phyloP scores from a whole-genome alignment of 495 filamentous ascomycete species.

The Jackrogersella minutella region DNA sequence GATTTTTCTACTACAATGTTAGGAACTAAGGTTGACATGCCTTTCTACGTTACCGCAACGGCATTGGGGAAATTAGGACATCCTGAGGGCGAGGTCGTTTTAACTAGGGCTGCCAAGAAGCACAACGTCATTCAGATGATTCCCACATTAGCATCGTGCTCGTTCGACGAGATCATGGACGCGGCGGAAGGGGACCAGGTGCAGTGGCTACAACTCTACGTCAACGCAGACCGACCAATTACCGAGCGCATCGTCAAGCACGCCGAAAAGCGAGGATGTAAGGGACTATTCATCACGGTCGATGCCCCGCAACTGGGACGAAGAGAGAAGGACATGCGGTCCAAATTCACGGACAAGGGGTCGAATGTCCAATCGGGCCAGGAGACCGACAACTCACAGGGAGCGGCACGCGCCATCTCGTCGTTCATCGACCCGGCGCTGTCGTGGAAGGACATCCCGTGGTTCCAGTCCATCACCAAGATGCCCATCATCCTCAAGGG shows the following conservation, averaged over 20 bases:
- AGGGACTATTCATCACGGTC: conserved; percentile 97
- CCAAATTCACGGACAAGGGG: conserved; percentile 87
- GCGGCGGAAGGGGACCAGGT: conserved; percentile 81
- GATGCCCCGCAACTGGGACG: conserved; percentile 96
- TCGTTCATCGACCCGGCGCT: conserved; percentile 94
- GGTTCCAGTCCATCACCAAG: conserved; percentile 89
- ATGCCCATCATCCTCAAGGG: conserved; percentile 99
- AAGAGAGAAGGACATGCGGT: conserved; percentile 93
- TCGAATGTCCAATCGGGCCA: conserved; percentile 80
- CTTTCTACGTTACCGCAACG: conserved; percentile 93
- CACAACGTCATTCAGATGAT: conserved; percentile 97
- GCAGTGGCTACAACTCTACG: conserved; percentile 98
- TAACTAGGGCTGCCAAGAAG: conserved; percentile 80
- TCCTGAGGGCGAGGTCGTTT: conserved; percentile 87
- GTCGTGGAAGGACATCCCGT: conserved; percentile 93
- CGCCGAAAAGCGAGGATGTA: conserved; percentile 91
- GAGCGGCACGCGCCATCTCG: conserved; percentile 88
- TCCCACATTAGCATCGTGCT: conserved; percentile 95
- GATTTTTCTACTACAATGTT: conserved; percentile 91
- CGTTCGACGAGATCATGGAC: conserved; percentile 96
- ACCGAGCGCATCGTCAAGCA: conserved; percentile 90
- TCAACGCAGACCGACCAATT: conserved; percentile 94
- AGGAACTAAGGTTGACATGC: conserved; percentile 78
- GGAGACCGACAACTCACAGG: conserved; percentile 84
- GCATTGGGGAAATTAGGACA: conserved; percentile 91